phyloP scores from a whole-genome alignment of 2,329 filamentous ascomycete genomes.

The Pseudogymnoascus sp. region DNA sequence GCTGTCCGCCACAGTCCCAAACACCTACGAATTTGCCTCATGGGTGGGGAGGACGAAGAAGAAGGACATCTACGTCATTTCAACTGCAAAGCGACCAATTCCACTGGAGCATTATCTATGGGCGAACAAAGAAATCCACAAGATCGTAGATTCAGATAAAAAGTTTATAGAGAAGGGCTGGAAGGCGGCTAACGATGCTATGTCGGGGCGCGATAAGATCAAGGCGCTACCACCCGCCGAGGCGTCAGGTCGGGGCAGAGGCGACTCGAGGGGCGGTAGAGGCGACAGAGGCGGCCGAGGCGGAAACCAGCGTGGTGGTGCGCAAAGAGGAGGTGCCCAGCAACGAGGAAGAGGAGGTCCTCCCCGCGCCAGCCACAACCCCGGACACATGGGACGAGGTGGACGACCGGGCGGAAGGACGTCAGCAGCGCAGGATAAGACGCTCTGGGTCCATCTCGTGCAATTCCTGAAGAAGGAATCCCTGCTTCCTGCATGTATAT shows the following conservation, averaged over 20 bases:
- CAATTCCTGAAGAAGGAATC: constrained; percentile 82
- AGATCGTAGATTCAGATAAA: constrained; percentile 91
- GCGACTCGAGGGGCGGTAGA: constrained; percentile 46
- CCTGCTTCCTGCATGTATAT: constrained; percentile 87
- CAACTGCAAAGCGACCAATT: constrained; percentile 88
- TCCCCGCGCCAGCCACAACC: constrained; percentile 43
- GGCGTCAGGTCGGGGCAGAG: constrained; percentile 36
- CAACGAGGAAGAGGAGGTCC: constrained; percentile 44
- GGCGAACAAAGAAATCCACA: constrained; percentile 86
- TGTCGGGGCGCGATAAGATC: constrained; percentile 74
- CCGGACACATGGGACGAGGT: constrained; percentile 82
- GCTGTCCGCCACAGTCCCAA: constrained; percentile 91
- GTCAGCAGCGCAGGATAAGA: constrained; percentile 88
- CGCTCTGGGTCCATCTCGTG: constrained; percentile 92
- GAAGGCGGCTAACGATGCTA: constrained; percentile 81
- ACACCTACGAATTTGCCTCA: constrained; percentile 94
- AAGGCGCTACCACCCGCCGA: constrained; percentile 40
- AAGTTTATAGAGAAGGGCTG: constrained; percentile 86
- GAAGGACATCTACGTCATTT: constrained; percentile 98
- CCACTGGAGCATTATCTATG: constrained; percentile 94
- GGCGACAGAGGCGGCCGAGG: constrained; percentile 44
- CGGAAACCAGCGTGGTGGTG: constrained; percentile 41
- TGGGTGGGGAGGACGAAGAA: constrained; percentile 98
- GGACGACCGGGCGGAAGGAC: constrained; percentile 80
- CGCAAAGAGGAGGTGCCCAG: constrained; percentile 49